These are phyloP conservation scores for Crithidia fasciculata DNA, from an alignment of 208 protist genomes.

Conservation along the genomic window DNA sequence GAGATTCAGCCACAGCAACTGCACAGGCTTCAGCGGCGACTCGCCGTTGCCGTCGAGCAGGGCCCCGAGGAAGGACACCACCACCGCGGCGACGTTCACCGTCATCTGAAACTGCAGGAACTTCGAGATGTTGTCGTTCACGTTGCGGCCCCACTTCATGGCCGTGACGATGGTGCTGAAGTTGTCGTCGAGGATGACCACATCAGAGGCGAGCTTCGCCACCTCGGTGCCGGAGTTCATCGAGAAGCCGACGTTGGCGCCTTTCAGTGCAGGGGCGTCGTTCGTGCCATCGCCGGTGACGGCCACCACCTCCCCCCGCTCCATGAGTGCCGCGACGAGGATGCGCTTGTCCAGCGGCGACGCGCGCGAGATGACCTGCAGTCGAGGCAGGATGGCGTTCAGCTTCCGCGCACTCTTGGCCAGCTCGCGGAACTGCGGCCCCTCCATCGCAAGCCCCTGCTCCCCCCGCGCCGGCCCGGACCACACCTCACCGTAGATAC, in stretches of 20 bases:
- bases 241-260: constrained; percentile 97
- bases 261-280: constrained; percentile 99
- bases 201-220: constrained; percentile 95
- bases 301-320: constrained; percentile 91
- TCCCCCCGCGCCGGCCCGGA: constrained; percentile 18
- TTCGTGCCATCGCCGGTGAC: constrained; percentile 95
- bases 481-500: constrained; percentile 37
- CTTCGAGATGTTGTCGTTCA: constrained; percentile 98
- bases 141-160: constrained; percentile 97
- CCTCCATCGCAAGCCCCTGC: constrained; percentile 81
- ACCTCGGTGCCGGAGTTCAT: constrained; percentile 95
- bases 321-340: constrained; percentile 73
- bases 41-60: constrained; percentile 71
- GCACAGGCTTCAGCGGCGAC: constrained; percentile 90
- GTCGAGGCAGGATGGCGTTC: constrained; percentile 43
- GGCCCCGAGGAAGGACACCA: constrained; percentile 92
- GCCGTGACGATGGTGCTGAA: constrained; percentile 97
- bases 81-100: constrained; percentile 94
- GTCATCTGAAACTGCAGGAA: constrained; percentile 99
- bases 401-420: constrained; percentile 64
- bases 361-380: constrained; percentile 95
- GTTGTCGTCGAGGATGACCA: constrained; percentile 97
- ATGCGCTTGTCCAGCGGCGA: constrained; percentile 94
- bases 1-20: constrained; percentile 94
- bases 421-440: constrained; percentile 87